Base-by-base conservation (phyloP, 129 eudicot genomes). In the Glebionis coronaria region DNA sequence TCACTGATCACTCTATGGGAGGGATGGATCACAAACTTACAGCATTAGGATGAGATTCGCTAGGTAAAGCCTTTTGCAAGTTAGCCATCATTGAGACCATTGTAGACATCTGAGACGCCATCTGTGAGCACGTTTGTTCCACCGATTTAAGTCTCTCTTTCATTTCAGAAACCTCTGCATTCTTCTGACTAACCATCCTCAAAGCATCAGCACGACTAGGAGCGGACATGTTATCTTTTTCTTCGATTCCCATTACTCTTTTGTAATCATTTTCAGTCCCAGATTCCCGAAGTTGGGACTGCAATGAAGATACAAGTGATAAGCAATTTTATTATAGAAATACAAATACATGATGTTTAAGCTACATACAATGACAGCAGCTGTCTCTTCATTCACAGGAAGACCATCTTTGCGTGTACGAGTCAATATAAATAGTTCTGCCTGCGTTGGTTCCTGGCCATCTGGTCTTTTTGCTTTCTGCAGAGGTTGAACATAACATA, bases 41-140 rank as follows among this genome's bases (percentile, higher is more conserved):
- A 20, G 10, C 16, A 69, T 74, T 52, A 50, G 75, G 19, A 35
- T 7, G n/a, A 63, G 58, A 51, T 45, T 63, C 69, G 56, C 25
- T 65, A 25, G 58, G 50, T 8, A 54, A 21, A 12, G 5, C 5
- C 40, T 70, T 77, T 20, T 73, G 80, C 79, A 76, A 65, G 68
- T 73, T 65, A 29, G 85, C 68, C 76, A 83, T 83, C 83, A 83
- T 73, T 25, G 70, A 64, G 74, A 80, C 52, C 88, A 83, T 80
- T 7, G 73, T 60, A 38, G 88, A 74, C 88, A 80, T 83, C 69
- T 80, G 88, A 23, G 85, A 40, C 5, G 85, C 88, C 88, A 83
- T 83, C 56, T 70, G 81, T 55, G 85, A 72, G 59, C 88, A 83
- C 14, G 83, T 77, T 80, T 80, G 78, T 73, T 83, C 88, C 79